phyloP scores from a whole-genome alignment of 345 rosid species.

The Syzygium jambos region DNA sequence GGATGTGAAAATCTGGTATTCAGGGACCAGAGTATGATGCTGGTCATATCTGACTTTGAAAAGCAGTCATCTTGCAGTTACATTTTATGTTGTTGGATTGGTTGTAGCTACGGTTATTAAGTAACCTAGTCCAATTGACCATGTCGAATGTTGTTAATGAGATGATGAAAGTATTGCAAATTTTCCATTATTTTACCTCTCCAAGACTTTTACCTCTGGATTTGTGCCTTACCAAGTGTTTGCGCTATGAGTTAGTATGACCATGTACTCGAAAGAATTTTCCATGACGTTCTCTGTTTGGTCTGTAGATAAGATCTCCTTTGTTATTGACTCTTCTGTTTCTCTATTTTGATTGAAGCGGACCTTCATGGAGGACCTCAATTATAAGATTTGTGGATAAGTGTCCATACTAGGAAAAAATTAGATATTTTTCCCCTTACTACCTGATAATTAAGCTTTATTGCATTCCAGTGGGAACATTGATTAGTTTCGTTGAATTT shows the following conservation, averaged over 20 bases:
- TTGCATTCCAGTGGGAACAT: not conserved
- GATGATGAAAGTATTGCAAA: not conserved
- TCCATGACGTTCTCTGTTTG: not conserved
- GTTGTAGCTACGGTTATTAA: not conserved
- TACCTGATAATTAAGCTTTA: not conserved
- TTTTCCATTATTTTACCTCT: not conserved
- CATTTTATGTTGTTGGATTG: not conserved
- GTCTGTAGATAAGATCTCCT: not conserved
- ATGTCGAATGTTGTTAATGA: not conserved
- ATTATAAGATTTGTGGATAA: not conserved
- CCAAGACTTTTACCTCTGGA: not conserved
- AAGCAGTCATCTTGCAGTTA: not conserved
- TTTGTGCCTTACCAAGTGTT: not conserved
- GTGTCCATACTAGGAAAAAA: not conserved
- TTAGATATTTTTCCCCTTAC: not conserved
- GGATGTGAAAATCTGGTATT: not conserved
- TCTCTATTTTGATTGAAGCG: not conserved
- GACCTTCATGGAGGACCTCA: not conserved
- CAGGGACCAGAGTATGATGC: not conserved
- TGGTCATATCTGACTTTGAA: not conserved
- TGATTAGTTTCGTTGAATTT: not conserved
- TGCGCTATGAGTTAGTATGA: not conserved
- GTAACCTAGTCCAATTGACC: not conserved
- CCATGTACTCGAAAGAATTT: not conserved
- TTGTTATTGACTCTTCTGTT: not conserved